Percentiles rank a stretch among this genome's conserved stretches.
Evolutionary conservation across 371 early-diverging fungal species (phyloP).

Genomic region (Mortierella sp.): DNA sequence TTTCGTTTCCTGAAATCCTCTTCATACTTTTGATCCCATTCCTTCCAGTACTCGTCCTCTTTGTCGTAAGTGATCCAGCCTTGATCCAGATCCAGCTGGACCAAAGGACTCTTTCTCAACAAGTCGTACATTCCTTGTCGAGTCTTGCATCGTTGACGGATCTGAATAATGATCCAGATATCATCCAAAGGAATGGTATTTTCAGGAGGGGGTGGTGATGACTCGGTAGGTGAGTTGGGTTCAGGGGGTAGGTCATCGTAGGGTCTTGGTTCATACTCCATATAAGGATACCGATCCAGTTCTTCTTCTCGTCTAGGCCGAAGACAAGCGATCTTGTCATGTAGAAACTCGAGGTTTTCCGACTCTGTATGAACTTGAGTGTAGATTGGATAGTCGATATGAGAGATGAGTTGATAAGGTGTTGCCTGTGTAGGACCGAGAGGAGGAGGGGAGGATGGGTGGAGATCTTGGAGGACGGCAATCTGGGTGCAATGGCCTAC

Average conservation of each 20-base stretch:
- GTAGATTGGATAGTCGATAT: constrained; percentile 33
- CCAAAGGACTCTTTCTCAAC: constrained; percentile 23
- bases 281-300: background rate
- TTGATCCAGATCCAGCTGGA: constrained; percentile 13
- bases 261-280: background rate
- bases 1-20: background rate
- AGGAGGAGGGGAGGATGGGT: background rate
- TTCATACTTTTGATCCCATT: constrained; percentile 17
- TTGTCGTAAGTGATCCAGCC: constrained; percentile 21
- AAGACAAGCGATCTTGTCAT: constrained; percentile 25
- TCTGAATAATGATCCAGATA: constrained; percentile 16
- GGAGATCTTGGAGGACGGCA: constrained; percentile 66
- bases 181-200: constrained; percentile 3
- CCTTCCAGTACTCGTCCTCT: constrained; percentile 26
- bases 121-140: constrained; percentile 11
- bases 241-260: background rate
- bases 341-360: constrained; percentile 17
- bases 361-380: constrained; percentile 24
- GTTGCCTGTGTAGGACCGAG: background rate
- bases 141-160: constrained; percentile 31
- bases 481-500: constrained; percentile 85
- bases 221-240: background rate
- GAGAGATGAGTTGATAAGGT: constrained; percentile 9
- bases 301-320: constrained; percentile 19
- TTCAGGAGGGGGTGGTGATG: background rate